Evolutionary conservation across 2,329 filamentous ascomycete genomes (phyloP).

Genomic region (Setomelanomma holmii): DNA sequence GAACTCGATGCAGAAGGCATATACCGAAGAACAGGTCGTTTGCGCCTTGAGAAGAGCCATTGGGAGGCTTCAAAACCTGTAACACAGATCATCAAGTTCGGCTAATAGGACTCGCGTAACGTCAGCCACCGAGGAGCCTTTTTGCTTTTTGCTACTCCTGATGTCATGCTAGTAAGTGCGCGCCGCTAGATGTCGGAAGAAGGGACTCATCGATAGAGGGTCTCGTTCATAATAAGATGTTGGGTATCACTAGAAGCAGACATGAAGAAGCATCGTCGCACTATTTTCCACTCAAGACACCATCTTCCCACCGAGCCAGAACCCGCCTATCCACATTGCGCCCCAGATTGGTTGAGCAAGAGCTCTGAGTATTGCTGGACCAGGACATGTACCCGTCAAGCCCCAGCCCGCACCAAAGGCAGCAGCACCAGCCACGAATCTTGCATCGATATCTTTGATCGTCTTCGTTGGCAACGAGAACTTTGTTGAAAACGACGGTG

Average conservation of each 20-base stretch:
- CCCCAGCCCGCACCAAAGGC: constrained; percentile 62
- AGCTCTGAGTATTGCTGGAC: constrained; percentile 57
- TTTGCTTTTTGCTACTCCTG: too few relatives aligned
- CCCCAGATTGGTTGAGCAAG: constrained; percentile 59
- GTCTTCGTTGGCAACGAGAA: constrained; percentile 56
- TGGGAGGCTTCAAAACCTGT: background rate
- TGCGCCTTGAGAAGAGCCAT: background rate
- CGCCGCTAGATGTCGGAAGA: too few relatives aligned
- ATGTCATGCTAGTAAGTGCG: too few relatives aligned
- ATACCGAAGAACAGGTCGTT: background rate
- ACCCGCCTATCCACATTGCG: constrained; percentile 55
- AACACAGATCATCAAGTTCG: background rate
- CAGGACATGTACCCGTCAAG: constrained; percentile 59
- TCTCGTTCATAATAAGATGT: background rate
- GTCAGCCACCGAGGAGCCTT: too few relatives aligned
- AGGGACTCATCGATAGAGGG: too few relatives aligned
- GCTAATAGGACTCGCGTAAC: too few relatives aligned
- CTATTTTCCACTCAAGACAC: background rate
- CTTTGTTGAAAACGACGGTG: constrained; percentile 51
- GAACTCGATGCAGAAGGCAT: background rate
- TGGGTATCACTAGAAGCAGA: background rate
- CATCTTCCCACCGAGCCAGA: constrained; percentile 48
- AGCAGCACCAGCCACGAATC: constrained; percentile 56
- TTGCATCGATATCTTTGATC: constrained; percentile 56
- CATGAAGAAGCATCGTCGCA: background rate